Percentiles rank a stretch among this genome's conserved stretches.
Conservation (phyloP, 441 rosid species). For the Adansonia grandidieri region DNA sequence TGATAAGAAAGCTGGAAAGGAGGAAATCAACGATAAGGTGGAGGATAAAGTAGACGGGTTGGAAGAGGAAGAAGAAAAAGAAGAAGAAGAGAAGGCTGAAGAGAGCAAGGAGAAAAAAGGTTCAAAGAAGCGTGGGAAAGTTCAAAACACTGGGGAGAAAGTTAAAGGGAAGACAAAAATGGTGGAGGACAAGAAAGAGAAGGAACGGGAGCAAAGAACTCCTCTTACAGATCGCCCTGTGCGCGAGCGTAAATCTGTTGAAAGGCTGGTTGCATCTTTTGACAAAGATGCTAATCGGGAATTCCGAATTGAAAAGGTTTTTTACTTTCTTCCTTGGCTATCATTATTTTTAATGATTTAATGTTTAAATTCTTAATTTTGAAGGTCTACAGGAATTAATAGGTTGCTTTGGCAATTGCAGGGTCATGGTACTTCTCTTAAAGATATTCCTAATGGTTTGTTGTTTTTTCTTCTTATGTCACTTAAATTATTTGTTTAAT, state of each 20-base stretch:
- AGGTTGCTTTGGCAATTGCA: slow-evolving; percentile 49
- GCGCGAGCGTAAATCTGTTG: slow-evolving; percentile 92
- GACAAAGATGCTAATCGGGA: slow-evolving; percentile 76
- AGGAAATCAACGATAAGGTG: slow-evolving; percentile 17
- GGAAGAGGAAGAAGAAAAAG: slow-evolving; percentile 28
- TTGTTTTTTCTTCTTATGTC: not conserved
- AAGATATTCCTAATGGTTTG: slow-evolving; percentile 93
- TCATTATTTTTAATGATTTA: slow-evolving; percentile 8
- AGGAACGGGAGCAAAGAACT: slow-evolving; percentile 63
- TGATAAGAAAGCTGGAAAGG: slow-evolving; percentile 30
- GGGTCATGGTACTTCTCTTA: slow-evolving; percentile 84
- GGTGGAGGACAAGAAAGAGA: slow-evolving; percentile 44
- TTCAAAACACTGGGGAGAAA: slow-evolving; percentile 46
- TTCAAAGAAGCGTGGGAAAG: slow-evolving; percentile 48
- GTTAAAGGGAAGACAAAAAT: slow-evolving; percentile 46
- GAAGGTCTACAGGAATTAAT: slow-evolving; percentile 21
- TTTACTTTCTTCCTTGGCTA: slow-evolving; percentile 7
- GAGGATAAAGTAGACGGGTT: slow-evolving; percentile 32
- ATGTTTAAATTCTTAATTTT: not conserved
- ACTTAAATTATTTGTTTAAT: not conserved
- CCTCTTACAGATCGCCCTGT: slow-evolving; percentile 80
- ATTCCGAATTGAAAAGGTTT: slow-evolving; percentile 82
- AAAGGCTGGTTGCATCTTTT: slow-evolving; percentile 80
- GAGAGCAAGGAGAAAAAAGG: slow-evolving; percentile 44
- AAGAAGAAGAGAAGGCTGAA: slow-evolving; percentile 37